phyloP scores from a whole-genome alignment of 768 basidiomycete species.

The Mycena galopus region DNA sequence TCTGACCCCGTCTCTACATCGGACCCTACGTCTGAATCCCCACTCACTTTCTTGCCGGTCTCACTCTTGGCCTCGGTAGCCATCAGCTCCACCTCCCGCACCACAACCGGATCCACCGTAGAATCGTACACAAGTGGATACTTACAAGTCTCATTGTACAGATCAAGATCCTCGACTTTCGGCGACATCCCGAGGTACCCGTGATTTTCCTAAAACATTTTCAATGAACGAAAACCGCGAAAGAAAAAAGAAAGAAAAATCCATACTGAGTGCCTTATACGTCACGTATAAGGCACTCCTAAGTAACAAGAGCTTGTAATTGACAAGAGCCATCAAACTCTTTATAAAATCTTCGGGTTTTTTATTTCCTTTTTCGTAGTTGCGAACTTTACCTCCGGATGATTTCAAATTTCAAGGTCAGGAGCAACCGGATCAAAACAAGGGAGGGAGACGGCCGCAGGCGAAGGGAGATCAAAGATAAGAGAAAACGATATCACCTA shows the following conservation, averaged over 20 bases:
- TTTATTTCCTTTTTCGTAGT: not conserved
- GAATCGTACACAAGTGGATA: slow-evolving; percentile 12
- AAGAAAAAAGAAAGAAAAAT: too few relatives aligned
- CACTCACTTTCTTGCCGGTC: not conserved
- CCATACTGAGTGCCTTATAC: too few relatives aligned
- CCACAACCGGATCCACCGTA: slow-evolving; percentile 5
- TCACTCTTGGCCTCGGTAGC: not conserved
- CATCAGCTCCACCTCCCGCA: slow-evolving; percentile 6
- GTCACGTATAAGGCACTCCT: too few relatives aligned
- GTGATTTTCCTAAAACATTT: too few relatives aligned
- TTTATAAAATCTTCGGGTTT: too few relatives aligned
- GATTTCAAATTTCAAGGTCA: not conserved
- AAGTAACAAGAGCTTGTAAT: too few relatives aligned
- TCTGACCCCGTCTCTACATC: not conserved
- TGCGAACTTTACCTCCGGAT: not conserved
- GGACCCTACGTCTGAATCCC: slow-evolving; percentile 2
- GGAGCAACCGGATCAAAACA: not conserved
- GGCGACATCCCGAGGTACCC: too few relatives aligned
- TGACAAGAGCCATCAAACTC: too few relatives aligned
- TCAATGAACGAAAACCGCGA: too few relatives aligned
- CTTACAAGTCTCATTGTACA: slow-evolving; percentile 17
- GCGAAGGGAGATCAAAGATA: too few relatives aligned
- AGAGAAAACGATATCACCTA: too few relatives aligned
- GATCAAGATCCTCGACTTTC: too few relatives aligned
- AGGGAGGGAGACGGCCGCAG: not conserved